Percentiles rank a stretch among this genome's conserved stretches.
These are phyloP conservation scores for Quercus berberidifolia DNA, from an alignment of 306 rosid genomes.

Conservation along the genomic window DNA sequence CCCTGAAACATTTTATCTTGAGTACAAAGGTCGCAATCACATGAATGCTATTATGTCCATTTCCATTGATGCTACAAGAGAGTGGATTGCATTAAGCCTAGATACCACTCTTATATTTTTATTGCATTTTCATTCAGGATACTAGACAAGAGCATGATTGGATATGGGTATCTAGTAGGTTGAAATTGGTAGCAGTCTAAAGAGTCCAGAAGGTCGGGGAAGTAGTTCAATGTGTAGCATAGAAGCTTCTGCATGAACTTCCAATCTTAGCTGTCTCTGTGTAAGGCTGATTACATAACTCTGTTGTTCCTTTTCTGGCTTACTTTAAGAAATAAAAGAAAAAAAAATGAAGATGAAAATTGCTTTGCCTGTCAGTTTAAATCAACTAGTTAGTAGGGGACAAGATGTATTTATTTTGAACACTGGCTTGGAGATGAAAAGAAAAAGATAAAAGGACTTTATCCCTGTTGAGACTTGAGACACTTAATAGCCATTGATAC, in stretches of 20 bases:
- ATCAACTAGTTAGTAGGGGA: slow-evolving; percentile 49
- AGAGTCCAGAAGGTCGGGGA: slow-evolving; percentile 70
- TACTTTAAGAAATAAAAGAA: not conserved
- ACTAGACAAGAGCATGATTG: not conserved
- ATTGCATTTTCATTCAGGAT: slow-evolving; percentile 6
- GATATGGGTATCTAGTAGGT: slow-evolving; percentile 69
- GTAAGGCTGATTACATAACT: slow-evolving; percentile 48
- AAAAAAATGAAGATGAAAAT: not conserved
- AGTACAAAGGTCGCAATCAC: no score
- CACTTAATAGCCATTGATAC: no score
- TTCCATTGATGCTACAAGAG: no score
- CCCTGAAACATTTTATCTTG: no score
- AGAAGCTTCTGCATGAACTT: slow-evolving; percentile 78
- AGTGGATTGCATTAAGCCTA: slow-evolving; percentile 24
- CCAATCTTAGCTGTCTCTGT: slow-evolving; percentile 63
- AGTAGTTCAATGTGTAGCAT: slow-evolving; percentile 73
- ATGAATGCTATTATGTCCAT: no score
- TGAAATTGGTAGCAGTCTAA: slow-evolving; percentile 69
- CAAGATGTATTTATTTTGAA: slow-evolving; percentile 52
- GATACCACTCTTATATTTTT: not conserved
- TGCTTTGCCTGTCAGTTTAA: slow-evolving; percentile 12
- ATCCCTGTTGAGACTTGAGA: no score
- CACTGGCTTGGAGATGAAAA: slow-evolving; percentile 4
- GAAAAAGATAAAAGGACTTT: no score
- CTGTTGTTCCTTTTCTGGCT: not conserved